A percentile compares a stretch with the other conserved stretches of the same genome.
phyloP scores from a whole-genome alignment of 352 stramenopile genomes.

The Globisporangium polare region DNA sequence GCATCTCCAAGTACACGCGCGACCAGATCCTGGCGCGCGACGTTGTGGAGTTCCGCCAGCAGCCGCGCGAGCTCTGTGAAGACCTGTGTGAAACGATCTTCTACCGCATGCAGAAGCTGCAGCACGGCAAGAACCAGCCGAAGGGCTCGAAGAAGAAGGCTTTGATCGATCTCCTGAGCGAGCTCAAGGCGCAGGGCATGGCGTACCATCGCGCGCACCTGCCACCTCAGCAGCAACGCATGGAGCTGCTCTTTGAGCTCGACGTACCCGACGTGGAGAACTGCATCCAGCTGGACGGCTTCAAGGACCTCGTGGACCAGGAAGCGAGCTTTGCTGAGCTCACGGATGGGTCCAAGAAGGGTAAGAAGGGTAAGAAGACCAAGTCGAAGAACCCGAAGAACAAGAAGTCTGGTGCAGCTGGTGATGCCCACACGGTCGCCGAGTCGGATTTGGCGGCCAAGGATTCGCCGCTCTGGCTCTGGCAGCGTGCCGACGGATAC shows the following conservation, averaged over 20 bases:
- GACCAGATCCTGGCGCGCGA: constrained; percentile 65
- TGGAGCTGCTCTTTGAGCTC: constrained; percentile 79
- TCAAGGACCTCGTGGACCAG: constrained; percentile 42
- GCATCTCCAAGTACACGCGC: constrained; percentile 69
- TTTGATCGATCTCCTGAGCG: constrained; percentile 93
- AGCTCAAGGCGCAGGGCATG: constrained; percentile 86
- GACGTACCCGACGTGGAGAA: constrained; percentile 82
- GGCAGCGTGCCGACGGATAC: constrained; percentile 83
- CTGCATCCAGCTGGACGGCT: constrained; percentile 67
- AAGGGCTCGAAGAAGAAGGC: constrained; percentile 98
- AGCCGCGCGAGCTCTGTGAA: constrained; percentile 73
- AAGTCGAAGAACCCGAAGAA: constrained; percentile 30
- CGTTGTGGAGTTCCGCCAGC: constrained; percentile 57
- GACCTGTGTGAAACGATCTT: constrained; percentile 94
- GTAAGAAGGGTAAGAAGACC: constrained; percentile 28
- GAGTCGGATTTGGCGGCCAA: constrained; percentile 25
- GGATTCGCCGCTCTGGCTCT: constrained; percentile 74
- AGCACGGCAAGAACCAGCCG: constrained; percentile 77
- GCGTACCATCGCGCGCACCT: constrained; percentile 71
- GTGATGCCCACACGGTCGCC: constrained; percentile 7
- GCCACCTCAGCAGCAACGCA: constrained; percentile 68
- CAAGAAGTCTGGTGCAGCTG: constrained; percentile 21
- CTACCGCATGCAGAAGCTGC: constrained; percentile 88
- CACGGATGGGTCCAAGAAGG: constrained; percentile 15
- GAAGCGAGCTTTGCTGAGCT: constrained; percentile 11